Conservation (phyloP, 2,329 filamentous ascomycete species). For the Venturia asperata region DNA sequence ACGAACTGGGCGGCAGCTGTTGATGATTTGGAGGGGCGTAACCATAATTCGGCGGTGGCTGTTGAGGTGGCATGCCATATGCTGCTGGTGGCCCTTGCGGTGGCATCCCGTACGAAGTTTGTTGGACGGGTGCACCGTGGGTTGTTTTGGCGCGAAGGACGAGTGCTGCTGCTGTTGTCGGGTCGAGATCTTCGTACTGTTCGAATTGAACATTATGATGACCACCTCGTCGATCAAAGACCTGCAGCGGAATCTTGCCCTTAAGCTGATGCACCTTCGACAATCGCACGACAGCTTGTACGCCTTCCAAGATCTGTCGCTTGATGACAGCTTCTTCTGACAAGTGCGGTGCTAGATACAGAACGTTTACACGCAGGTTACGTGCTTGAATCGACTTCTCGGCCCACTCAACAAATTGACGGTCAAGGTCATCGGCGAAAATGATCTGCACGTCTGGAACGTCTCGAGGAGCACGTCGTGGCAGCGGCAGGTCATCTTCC, state of each 20-base stretch:
- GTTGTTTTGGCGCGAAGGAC: conserved; percentile 60
- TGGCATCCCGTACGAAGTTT: conserved; percentile 6
- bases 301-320: conserved; percentile 80
- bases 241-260: conserved; percentile 70
- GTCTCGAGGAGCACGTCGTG: conserved; percentile 63
- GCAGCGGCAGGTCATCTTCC: conserved; percentile 57
- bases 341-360: conserved; percentile 71
- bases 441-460: conserved; percentile 88
- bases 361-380: conserved; percentile 67
- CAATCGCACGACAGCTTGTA: conserved; percentile 75
- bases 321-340: conserved; percentile 73
- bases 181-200: conserved; percentile 76
- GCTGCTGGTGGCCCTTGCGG: background rate
- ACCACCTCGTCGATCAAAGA: conserved; percentile 77
- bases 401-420: conserved; percentile 77
- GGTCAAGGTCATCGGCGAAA: conserved; percentile 63
- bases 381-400: conserved; percentile 67
- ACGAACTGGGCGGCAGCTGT: background rate
- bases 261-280: conserved; percentile 60
- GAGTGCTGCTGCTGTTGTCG: conserved; percentile 70
- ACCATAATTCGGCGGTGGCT: background rate
- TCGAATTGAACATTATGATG: conserved; percentile 72
- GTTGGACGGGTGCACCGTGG: conserved; percentile 8
- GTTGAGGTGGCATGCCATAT: conserved; percentile 15
- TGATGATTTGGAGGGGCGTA: conserved; percentile 1